A percentile compares a stretch with the other conserved stretches of the same genome.
Conservation (phyloP, 208 protist species). For the Acanthamoeba triangularis region DNA sequence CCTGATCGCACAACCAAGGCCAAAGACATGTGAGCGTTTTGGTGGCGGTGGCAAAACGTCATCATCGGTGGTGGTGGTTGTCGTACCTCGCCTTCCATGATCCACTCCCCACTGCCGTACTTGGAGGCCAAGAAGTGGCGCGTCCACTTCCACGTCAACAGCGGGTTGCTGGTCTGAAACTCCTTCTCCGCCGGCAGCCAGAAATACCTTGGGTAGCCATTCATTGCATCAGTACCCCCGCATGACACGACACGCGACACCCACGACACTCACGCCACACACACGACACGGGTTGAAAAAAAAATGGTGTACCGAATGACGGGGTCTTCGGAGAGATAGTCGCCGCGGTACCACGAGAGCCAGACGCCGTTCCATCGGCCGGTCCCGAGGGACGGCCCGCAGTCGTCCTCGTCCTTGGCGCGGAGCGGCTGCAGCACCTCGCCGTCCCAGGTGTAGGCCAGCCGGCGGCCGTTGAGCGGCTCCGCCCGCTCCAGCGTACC, state of each 20-base stretch:
- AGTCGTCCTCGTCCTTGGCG: slow-evolving; percentile 29
- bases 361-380: slow-evolving; percentile 74
- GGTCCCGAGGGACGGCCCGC: neutral
- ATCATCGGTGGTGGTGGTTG: neutral
- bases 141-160: slow-evolving; percentile 84
- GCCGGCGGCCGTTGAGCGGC: slow-evolving; percentile 44
- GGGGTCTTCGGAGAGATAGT: slow-evolving; percentile 51
- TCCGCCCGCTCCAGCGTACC: slow-evolving; percentile 47
- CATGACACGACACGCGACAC: neutral
- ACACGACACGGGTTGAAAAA: neutral
- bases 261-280: neutral
- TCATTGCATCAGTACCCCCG: neutral
- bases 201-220: slow-evolving; percentile 55
- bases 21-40: too few species aligned
- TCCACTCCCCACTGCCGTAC: slow-evolving; percentile 78
- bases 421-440: slow-evolving; percentile 22
- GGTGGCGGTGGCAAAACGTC: neutral
- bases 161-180: slow-evolving; percentile 59
- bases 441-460: slow-evolving; percentile 65
- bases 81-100: slow-evolving; percentile 80
- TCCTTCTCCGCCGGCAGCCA: slow-evolving; percentile 80
- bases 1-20: neutral
- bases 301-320: neutral
- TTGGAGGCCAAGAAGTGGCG: slow-evolving; percentile 81
- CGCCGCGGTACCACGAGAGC: slow-evolving; percentile 57